Base-by-base conservation (phyloP, 116 monocot genomes). In the Dioscorea cayenensis region DNA sequence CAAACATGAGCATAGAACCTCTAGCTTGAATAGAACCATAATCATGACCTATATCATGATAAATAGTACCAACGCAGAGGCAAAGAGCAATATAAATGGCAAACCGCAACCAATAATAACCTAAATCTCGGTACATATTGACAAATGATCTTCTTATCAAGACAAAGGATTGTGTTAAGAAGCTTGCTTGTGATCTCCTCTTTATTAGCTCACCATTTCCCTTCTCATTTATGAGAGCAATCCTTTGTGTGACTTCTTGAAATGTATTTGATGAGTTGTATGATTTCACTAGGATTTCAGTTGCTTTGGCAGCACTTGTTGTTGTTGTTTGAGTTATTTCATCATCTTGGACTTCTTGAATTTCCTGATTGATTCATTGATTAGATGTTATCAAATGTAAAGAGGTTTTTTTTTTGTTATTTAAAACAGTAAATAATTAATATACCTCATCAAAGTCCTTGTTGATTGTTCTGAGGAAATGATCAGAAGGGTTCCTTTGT, bases 1-100 rank as follows among this genome's bases (percentile, higher is more conserved):
- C 64, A 62, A 89, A 93, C 71, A 71, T 72, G 29, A 89, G 84
- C 81, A 89, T 77, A 2, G 89, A 86, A 0, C 86, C 86, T 70
- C 83, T 78, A 19, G 87, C 92, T 86, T 92, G 86, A 66, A 94
- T 88, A 10, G 94, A 90, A 2, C 80, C 74, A n/a, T 69, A 90
- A 25, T 69, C 67, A 63, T 81, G 71, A 23, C 83, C 87, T 1
- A 94, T 50, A 21, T 84, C 16, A 38, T 80, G 25, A 66, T 72
- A 88, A 3, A 84, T 65, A 12, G 79, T 82, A 14, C 79, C 88
- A 6, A 88, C 70, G 28, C 72, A 68, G 17, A 88, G 35, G 49
- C 79, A 82, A 7, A 88, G 66, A 1, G 32, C 63, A 3, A 82
- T 16, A 66, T 82, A 88, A 10, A 88, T 82, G 4, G 63, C 78